Evolutionary conservation across 345 rosid genomes (phyloP), one percentile per base, ranked within the genome.

Genomic region (Eucalyptus brandiana): DNA sequence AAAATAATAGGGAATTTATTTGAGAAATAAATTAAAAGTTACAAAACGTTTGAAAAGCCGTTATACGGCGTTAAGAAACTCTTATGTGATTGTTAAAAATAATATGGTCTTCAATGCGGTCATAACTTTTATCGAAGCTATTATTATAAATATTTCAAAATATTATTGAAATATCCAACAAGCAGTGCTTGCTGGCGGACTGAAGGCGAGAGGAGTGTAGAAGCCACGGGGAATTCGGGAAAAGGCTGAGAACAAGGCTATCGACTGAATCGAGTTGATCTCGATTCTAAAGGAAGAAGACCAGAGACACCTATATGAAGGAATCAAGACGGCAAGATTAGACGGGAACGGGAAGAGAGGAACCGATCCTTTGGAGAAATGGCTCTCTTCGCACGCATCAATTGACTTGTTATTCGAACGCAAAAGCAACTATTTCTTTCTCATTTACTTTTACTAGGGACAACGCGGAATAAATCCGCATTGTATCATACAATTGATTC

Each of bases 101-200:
- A 53, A 53, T 53, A 19, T 19, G 56, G 1, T 53, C 0, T 7
- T 53, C 4, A 53, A 53, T 53, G 1, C 0, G 0, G 2, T 18
- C 2, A 53, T 53, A 0, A 53, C 5, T 53, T 19, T 53, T 53
- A 53, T 18, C 1, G 2, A 53, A 53, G 4, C 1, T 18, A 53
- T 53, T 18, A 53, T 53, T 53, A 0, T 19, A 53, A 19, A 53
- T 53, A 19, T 53, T 53, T 53, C 10, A 53, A 19, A 53, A 53
- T 53, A 51, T 18, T 51, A 51, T 51, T 18, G 23, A 51, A 18
- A 3, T 51, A 7, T 51, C 4, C 4, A 42, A 69, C 9, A 1
- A 7, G 67, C 1, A 0, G 0, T 58, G 67, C 15, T 9, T 32
- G 44, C 7, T 69, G 23, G 42, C 3, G 11, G 80, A 8, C 6